Base-by-base conservation (phyloP, 352 stramenopile species). In the Elongisporangium senticosum region DNA sequence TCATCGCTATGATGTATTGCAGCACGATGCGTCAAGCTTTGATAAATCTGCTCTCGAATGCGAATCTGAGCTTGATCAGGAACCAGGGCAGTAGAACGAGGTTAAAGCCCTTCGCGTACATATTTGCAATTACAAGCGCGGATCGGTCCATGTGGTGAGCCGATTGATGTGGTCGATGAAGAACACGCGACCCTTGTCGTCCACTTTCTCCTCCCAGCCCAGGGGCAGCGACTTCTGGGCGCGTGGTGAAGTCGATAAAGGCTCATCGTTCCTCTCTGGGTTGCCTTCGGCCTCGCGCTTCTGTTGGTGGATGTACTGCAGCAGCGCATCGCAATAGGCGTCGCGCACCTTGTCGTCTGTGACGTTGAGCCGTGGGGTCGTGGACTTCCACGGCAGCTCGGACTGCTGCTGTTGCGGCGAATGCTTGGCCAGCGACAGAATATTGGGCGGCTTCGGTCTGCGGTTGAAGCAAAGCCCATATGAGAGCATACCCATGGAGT, bases 81-180 rank as follows among this genome's bases (percentile, higher is more conserved):
- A 8, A 7, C 15, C 19, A 50, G 40, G n/a, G n/a, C n/a, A n/a
- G n/a, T n/a, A n/a, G n/a, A n/a, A n/a, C n/a, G n/a, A n/a, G n/a
- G n/a, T n/a, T n/a, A n/a, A n/a, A n/a, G n/a, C n/a, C n/a, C n/a
- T n/a, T n/a, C n/a, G n/a, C n/a, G n/a, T n/a, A n/a, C n/a, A n/a
- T 19, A 63, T 33, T 65, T 49, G 19, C 33, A 15, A 17, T 43
- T 43, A 43, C 37, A 61, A 17, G 3, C 80, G 71, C 1, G 80
- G 80, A 50, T 90, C 80, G 1, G 67, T 71, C 83, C 83, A 90
- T 14, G 83, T 93, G 3, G 81, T 93, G 52, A 78, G 57, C 21
- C 79, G 74, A 55, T 86, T 87, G 63, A 87, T 78, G 64, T 93
- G 83, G 56, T 90, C 83, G 54, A 93, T 75, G 59, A 75, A 93